Evolutionary conservation across 2,329 filamentous ascomycete genomes (phyloP), one percentile per base, ranked within the genome.

Genomic region (Aureobasidium sp.): DNA sequence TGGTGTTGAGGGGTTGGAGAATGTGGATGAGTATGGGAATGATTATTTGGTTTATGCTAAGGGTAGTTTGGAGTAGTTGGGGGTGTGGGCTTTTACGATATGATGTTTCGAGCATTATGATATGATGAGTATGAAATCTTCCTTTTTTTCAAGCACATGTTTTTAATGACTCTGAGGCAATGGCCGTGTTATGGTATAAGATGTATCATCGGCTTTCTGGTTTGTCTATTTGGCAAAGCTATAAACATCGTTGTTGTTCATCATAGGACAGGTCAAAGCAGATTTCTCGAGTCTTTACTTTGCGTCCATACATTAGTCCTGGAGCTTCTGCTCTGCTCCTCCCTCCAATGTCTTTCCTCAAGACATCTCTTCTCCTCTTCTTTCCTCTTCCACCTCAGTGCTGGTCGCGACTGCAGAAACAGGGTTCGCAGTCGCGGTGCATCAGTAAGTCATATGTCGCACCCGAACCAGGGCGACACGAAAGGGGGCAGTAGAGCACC

Each of bases 1-100:
- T 67, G 69, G 68, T 10, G 61, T 63, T 9, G 64, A 68, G 49
- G 72, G 64, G 4, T 37, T 63, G 50, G 42, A 49, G 39, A 75
- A 75, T 65, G 49, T 67, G 27, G 68, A 70, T 34, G 64, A 29
- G 27, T 48, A 60, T 42, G 62, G 54, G 1, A 45, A 62, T 45
- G 59, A 63, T 37, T 62, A 62, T 62, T 48, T 61, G 50, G 45
- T 48, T 54, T 63, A 59, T 57, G 55, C 53, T 8, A 63, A 59
- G 42, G 44, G 29, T 10, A 44, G 45, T 34, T 36, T 42, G 65
- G 51, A 36, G 21, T 44, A 34, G 32, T 45, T 48, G 25, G 29
- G 32, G 21, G 21, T 21, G 21, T 21, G 21, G 21, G 21, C 21
- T 21, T 21, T 21, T 21, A 21, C 21, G 21, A 21, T 21, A 1